These are phyloP conservation scores for Starmera stellimalicola DNA, from an alignment of 1,139 yeast species.

Conservation along the genomic window DNA sequence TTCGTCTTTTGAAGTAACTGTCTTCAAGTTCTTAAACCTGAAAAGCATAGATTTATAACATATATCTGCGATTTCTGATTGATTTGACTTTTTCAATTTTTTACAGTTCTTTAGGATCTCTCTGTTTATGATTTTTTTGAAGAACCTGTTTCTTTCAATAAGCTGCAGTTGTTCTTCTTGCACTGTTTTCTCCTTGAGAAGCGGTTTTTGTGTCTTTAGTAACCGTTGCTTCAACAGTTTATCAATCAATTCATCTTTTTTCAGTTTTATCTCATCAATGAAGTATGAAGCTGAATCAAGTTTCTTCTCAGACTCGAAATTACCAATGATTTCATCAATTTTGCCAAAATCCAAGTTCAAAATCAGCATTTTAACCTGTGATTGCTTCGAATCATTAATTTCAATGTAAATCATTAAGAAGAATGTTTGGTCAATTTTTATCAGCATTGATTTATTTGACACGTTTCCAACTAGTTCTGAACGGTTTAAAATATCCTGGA, in stretches of 20 bases:
- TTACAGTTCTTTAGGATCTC: slow-evolving; percentile 11
- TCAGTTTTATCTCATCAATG: slow-evolving; percentile 11
- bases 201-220: not conserved
- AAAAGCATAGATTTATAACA: slow-evolving; percentile 15
- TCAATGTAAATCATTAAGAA: slow-evolving; percentile 16
- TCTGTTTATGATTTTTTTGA: slow-evolving; percentile 9
- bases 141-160: slow-evolving; percentile 10
- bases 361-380: slow-evolving; percentile 12
- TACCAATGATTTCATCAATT: slow-evolving; percentile 6
- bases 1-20: slow-evolving; percentile 4
- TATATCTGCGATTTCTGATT: slow-evolving; percentile 16
- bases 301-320: not conserved
- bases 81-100: slow-evolving; percentile 6
- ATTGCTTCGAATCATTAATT: not conserved
- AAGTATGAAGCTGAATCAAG: slow-evolving; percentile 5
- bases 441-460: slow-evolving; percentile 9
- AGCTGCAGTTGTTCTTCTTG: slow-evolving; percentile 12
- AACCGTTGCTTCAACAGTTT: slow-evolving; percentile 9
- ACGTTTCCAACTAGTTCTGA: slow-evolving; percentile 7
- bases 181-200: slow-evolving; percentile 8
- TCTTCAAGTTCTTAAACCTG: slow-evolving; percentile 9
- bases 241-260: slow-evolving; percentile 17
- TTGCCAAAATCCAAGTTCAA: slow-evolving; percentile 10
- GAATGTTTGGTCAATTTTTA: slow-evolving; percentile 5
- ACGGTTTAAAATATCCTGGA: slow-evolving; percentile 11